Conservation (phyloP, 2,329 filamentous ascomycete genomes). For the Trichoderma simmonsii region DNA sequence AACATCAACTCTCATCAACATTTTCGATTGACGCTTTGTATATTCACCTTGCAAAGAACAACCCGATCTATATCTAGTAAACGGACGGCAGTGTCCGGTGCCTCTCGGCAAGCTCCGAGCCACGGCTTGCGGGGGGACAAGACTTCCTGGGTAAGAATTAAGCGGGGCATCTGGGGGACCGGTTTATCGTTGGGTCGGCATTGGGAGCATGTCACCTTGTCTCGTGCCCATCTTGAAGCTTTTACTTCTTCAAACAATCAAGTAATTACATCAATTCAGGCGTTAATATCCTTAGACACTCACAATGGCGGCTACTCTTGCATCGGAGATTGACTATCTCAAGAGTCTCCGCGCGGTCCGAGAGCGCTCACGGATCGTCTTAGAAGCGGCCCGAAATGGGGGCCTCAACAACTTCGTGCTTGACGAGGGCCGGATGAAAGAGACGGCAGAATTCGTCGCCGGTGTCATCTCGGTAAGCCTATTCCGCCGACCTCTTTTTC, state of each 20-base stretch:
- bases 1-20: background rate
- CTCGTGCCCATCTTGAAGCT: background rate
- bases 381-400: conserved; percentile 36
- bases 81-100: conserved; percentile 11
- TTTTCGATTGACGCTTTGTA: background rate
- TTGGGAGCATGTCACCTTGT: conserved; percentile 7
- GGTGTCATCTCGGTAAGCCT: conserved; percentile 40
- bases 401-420: conserved; percentile 43
- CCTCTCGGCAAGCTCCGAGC: conserved; percentile 13
- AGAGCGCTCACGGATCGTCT: conserved; percentile 33
- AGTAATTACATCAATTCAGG: background rate
- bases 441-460: conserved; percentile 42
- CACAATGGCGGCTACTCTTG: conserved; percentile 1
- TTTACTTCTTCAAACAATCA: background rate
- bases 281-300: too few relatives aligned
- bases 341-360: conserved; percentile 37
- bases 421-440: conserved; percentile 35
- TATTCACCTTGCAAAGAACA: background rate
- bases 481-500: too few relatives aligned
- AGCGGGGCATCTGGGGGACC: conserved; percentile 10
- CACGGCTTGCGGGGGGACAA: background rate
- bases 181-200: conserved; percentile 4
- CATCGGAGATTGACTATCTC: conserved; percentile 29
- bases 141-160: background rate
- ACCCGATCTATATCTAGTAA: background rate